Conservation (phyloP, 805 yeast species). For the Saturnispora besseyi region DNA sequence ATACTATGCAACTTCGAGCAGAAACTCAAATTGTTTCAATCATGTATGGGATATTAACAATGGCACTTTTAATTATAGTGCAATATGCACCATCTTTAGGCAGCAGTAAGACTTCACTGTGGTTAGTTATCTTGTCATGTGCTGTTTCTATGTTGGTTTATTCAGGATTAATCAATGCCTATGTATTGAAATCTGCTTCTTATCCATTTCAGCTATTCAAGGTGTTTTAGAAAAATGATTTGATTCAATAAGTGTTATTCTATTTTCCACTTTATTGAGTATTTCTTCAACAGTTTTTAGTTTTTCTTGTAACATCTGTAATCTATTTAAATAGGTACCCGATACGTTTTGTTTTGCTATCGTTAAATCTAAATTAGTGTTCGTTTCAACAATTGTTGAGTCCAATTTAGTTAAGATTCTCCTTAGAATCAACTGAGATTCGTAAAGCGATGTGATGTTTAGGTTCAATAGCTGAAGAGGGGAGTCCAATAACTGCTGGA, state of each 20-base stretch:
- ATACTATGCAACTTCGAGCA: conserved; percentile 69
- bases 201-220: conserved; percentile 59
- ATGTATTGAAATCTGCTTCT: conserved; percentile 59
- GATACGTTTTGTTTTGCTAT: conserved; percentile 11
- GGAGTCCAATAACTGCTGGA: conserved; percentile 45
- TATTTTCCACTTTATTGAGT: conserved; percentile 30
- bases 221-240: neutral
- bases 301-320: conserved; percentile 19
- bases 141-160: conserved; percentile 51
- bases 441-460: conserved; percentile 43
- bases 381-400: conserved; percentile 22
- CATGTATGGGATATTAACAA: conserved; percentile 59
- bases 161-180: conserved; percentile 42
- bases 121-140: conserved; percentile 32
- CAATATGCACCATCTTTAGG: conserved; percentile 45
- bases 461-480: conserved; percentile 44
- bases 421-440: conserved; percentile 46
- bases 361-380: conserved; percentile 8
- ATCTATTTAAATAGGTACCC: conserved; percentile 19
- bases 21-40: conserved; percentile 84
- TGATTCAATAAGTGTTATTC: conserved; percentile 17
- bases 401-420: conserved; percentile 38
- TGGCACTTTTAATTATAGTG: conserved; percentile 49
- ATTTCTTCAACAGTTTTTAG: conserved; percentile 20
- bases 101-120: conserved; percentile 37